Evolutionary conservation across 2,329 filamentous ascomycete genomes (phyloP).

Genomic region (Colletotrichum viniferum): DNA sequence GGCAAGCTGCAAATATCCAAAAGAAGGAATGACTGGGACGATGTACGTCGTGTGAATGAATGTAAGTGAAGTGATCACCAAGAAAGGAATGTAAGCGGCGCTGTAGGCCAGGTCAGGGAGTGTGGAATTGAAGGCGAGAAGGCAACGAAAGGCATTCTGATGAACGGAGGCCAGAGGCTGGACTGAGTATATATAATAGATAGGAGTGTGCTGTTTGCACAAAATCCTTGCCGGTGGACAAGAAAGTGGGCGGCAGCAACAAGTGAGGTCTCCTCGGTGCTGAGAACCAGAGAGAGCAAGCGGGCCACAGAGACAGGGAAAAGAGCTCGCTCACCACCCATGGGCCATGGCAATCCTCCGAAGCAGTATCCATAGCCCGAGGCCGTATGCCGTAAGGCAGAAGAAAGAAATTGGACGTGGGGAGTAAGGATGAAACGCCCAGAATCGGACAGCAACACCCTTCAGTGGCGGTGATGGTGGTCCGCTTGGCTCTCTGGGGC

Average conservation of each 20-base stretch:
- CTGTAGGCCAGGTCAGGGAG: background rate
- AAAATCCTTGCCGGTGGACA: background rate
- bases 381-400: background rate
- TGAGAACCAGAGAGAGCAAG: background rate
- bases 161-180: background rate
- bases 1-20: background rate
- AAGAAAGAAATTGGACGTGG: background rate
- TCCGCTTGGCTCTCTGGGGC: background rate
- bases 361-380: background rate
- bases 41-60: background rate
- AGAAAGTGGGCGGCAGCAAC: background rate
- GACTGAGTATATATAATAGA: background rate
- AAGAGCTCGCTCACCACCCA: background rate
- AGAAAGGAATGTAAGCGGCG: conserved; percentile 13
- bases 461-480: background rate
- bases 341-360: background rate
- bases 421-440: conserved; percentile 15
- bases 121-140: background rate
- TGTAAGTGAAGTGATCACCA: conserved; percentile 5
- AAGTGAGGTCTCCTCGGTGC: background rate
- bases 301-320: background rate
- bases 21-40: background rate
- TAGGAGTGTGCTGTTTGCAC: background rate
- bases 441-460: conserved; percentile 3
- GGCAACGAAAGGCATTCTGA: background rate